Base-by-base conservation (phyloP, 1,284 basidiomycete genomes). In the Ceratobasidium sp. region DNA sequence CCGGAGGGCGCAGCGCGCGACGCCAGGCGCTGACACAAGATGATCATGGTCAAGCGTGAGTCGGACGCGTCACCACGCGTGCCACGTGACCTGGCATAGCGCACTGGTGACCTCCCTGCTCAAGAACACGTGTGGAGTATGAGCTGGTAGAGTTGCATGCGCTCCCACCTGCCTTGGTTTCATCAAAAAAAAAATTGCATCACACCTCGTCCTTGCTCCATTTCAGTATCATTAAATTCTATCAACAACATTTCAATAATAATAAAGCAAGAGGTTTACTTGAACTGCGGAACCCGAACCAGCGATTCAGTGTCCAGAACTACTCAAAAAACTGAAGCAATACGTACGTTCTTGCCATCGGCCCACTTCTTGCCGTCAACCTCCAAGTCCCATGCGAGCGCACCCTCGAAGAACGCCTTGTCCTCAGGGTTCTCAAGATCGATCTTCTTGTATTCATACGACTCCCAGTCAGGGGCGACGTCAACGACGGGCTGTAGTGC, bases 321-420 rank as follows among this genome's bases (percentile, higher is more conserved):
- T n/a, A 7, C 20, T 20, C 13, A 12, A n/a, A 23, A 55, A 15
- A 55, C 51, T 18, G n/a, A 23, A 55, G 53, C 53, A 55, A 55
- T 55, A 55, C 53, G 53, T 9, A 55, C 53, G 20, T 55, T 23
- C 53, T 55, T 55, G 53, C 53, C 53, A 23, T 55, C 53, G 53
- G 53, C 53, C n/a, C 53, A 55, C 53, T 55, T 55, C 53, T 55
- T 55, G 3, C 93, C 96, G 81, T 93, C 91, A 79, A 96, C 83
- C 86, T 93, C n/a, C n/a, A 55, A 23, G 20, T 97, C 95, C 96
- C 96, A 97, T 77, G 95, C 94, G 81, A 97, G 90, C 51, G 94
- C 93, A 81, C 89, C 93, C 89, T 96, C 95, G 85, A 98, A 96
- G 91, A 94, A 96, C 81, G 89, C 88, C 89, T 96, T 96, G 84